phyloP scores from a whole-genome alignment of 768 basidiomycete species.

The Mycena kentingensis region DNA sequence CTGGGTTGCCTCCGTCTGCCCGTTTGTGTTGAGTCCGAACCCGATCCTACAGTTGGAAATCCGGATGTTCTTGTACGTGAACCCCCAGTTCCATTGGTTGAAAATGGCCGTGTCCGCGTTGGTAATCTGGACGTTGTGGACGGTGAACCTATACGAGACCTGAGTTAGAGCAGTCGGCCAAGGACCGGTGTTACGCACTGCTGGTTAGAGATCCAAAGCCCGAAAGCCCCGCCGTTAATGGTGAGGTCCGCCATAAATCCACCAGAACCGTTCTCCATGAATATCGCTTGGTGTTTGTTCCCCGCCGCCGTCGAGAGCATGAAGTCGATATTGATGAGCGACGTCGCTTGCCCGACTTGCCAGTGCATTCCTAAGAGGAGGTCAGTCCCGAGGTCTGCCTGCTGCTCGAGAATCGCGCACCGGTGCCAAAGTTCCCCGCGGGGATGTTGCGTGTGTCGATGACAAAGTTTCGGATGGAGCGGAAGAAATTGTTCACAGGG shows the following conservation, averaged over 20 bases:
- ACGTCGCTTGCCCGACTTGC: constrained; percentile 61
- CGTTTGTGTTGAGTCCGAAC: constrained; percentile 39
- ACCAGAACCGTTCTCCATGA: constrained; percentile 33
- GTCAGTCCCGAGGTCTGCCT: too few species aligned
- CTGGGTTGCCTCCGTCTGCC: constrained; percentile 29
- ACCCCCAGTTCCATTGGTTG: constrained; percentile 27
- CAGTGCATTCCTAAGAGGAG: constrained; percentile 60
- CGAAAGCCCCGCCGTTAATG: constrained; percentile 40
- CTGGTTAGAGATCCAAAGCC: constrained; percentile 57
- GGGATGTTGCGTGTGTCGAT: constrained; percentile 49
- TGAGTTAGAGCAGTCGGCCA: neutral
- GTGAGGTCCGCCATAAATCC: constrained; percentile 26
- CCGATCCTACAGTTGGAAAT: constrained; percentile 34
- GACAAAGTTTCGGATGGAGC: constrained; percentile 53
- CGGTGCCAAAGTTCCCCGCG: constrained; percentile 41
- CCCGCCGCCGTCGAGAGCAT: constrained; percentile 48
- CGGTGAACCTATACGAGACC: constrained; percentile 13
- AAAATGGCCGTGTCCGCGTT: constrained; percentile 16
- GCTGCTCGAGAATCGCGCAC: too few species aligned
- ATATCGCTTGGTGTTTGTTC: constrained; percentile 48
- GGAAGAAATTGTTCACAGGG: constrained; percentile 24
- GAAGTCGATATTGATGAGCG: constrained; percentile 50
- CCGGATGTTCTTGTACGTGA: constrained; percentile 30
- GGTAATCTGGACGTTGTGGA: constrained; percentile 20
- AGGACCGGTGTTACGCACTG: constrained; percentile 37